Evolutionary conservation across 1,284 basidiomycete genomes (phyloP), one percentile per base, ranked within the genome.

Genomic region (Leccinum pachyderme): DNA sequence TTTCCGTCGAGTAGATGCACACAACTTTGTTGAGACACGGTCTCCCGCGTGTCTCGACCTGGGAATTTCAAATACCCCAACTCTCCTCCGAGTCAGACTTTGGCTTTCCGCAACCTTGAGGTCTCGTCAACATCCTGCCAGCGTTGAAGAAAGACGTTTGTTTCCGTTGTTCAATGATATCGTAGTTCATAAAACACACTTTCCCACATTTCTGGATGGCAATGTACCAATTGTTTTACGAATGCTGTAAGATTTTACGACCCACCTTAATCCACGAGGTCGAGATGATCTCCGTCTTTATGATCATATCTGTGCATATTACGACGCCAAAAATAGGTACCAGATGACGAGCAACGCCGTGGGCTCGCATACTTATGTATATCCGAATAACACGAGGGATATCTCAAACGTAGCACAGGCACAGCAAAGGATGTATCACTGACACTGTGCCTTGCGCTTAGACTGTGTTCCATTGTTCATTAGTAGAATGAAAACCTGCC

Each of bases 211-310:
- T 54, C 24, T 51, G 27, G 52, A 24, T 22, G 37, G 44, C 41
- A 47, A 52, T 53, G 18, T 11, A 41, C 37, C 47, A 45, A 37
- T 37, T n/a, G 41, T 24, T 58, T 65, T 67, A 44, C 25, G 67
- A 56, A 63, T 68, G 43, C 25, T 44, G 25, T 44, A 25, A 41
- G 43, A 53, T 47, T 54, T 49, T 37, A 52, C 48, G 61, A 69
- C 68, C 65, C 66, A 67, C 68, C 57, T 68, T 68, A 68, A 67
- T n/a, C 49, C 64, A 70, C 68, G 66, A 62, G 68, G 60, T 47
- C 52, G 8, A 37, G 54, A 45, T 59, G 66, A 69, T 67, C 60
- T 61, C 68, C 65, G 68, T 65, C 39, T 32, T 48, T 44, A 53
- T 63, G 49, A 53, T 65, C 55, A 58, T 51, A 45, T 52, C 47